Conservation (phyloP, 176 grass and related monocot genomes). For the Avena eriantha region DNA sequence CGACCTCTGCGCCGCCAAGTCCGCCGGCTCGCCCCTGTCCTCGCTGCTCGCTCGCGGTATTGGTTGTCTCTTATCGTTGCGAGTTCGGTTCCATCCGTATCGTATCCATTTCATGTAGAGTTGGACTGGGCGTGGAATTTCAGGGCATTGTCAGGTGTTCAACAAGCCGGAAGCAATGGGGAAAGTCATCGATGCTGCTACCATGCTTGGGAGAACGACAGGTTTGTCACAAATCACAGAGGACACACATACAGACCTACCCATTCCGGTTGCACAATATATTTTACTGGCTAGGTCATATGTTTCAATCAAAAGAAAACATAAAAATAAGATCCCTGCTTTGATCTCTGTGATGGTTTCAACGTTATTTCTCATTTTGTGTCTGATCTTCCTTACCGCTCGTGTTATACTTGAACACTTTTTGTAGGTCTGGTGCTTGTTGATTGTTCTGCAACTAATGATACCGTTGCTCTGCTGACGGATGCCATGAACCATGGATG, state of each 20-base stretch:
- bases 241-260: not conserved
- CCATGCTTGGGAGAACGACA: slow-evolving; percentile 71
- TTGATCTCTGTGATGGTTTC: not conserved
- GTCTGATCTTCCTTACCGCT: not conserved
- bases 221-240: slow-evolving; percentile 47
- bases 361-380: not conserved
- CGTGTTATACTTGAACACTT: slow-evolving; percentile 6
- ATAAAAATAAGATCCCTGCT: not conserved
- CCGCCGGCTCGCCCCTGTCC: slow-evolving; percentile 62
- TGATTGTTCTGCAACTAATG: slow-evolving; percentile 89
- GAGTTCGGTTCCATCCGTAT: not conserved
- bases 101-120: not conserved
- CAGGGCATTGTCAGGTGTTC: slow-evolving; percentile 81
- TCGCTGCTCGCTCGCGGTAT: slow-evolving; percentile 63
- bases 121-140: slow-evolving; percentile 19
- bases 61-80: not conserved
- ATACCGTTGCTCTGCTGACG: slow-evolving; percentile 69
- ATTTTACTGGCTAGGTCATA: not conserved
- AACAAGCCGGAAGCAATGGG: slow-evolving; percentile 47
- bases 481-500: slow-evolving; percentile 60
- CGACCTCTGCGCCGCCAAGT: slow-evolving; percentile 72
- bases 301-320: not conserved
- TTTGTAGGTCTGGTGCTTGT: slow-evolving; percentile 78
- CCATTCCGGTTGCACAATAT: not conserved
- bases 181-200: slow-evolving; percentile 60